Conservation (phyloP, 2,329 filamentous ascomycete species). For the Colletotrichum higginsianum region DNA sequence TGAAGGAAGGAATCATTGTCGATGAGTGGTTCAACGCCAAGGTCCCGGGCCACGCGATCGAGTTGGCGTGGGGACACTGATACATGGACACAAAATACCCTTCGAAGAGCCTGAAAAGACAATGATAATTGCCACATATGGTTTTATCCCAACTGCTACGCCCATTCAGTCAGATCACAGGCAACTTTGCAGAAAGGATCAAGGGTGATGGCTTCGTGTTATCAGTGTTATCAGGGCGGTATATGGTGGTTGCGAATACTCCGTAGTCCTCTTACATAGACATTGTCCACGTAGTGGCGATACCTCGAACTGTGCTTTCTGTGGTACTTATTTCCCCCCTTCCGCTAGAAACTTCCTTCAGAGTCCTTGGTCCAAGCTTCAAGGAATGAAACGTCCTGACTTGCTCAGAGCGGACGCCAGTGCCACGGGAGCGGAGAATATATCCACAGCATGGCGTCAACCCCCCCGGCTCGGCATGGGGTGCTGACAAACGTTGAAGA, state of each 20-base stretch:
- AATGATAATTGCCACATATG: background rate
- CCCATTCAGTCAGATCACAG: no score
- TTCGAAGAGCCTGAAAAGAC: background rate
- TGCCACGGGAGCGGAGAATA: background rate
- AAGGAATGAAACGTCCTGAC: background rate
- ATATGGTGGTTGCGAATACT: no score
- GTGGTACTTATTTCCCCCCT: background rate
- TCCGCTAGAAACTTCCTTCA: background rate
- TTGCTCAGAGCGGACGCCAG: background rate
- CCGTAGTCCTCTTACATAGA: background rate
- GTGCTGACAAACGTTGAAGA: background rate
- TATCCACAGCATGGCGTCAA: background rate
- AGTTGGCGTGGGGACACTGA: background rate
- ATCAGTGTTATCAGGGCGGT: no score
- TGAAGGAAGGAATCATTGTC: conserved; percentile 8
- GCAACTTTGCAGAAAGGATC: no score
- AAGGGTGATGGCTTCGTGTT: no score
- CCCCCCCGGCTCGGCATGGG: no score
- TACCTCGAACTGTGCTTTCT: background rate
- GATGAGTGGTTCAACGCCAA: conserved; percentile 22
- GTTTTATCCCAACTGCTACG: no score
- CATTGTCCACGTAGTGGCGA: background rate
- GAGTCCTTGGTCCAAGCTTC: background rate
- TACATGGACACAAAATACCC: background rate
- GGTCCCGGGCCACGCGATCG: conserved; percentile 11